Conservation (phyloP, 495 filamentous ascomycete genomes). For the Xylaria cubensis region DNA sequence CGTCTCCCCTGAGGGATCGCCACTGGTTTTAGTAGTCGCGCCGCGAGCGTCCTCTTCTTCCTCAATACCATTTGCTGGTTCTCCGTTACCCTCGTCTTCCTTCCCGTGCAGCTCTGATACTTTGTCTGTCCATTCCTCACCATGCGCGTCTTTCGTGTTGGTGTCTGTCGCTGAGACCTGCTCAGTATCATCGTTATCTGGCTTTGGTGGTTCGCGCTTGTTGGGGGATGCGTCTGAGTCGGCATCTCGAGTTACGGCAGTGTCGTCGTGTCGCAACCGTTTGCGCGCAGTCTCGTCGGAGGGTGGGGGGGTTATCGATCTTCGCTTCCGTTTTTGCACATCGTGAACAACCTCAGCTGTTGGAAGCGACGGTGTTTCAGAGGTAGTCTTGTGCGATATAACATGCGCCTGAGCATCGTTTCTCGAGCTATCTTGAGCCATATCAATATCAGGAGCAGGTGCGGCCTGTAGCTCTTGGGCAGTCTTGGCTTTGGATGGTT, state of each 20-base stretch:
- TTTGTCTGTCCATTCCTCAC: conserved; percentile 12
- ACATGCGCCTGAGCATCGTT: conserved; percentile 26
- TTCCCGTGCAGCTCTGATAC: conserved; percentile 12
- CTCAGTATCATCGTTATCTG: conserved; percentile 4
- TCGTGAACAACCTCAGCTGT: conserved; percentile 60
- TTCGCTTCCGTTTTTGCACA: conserved; percentile 73
- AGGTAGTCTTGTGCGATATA: conserved; percentile 22
- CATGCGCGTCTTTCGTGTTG: not conserved
- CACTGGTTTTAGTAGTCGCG: not conserved
- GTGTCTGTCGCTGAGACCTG: not conserved
- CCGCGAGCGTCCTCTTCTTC: conserved; percentile 20
- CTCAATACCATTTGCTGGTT: conserved; percentile 23
- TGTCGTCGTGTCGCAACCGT: conserved; percentile 45
- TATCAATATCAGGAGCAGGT: not conserved
- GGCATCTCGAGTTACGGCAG: conserved; percentile 11
- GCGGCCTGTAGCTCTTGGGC: conserved; percentile 2
- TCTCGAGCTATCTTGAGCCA: conserved; percentile 4
- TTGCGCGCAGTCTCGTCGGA: conserved; percentile 54
- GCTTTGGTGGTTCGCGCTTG: conserved; percentile 11
- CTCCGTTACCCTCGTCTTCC: conserved; percentile 17
- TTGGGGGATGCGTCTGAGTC: conserved; percentile 5
- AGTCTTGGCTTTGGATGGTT: conserved; percentile 15
- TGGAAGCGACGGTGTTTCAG: conserved; percentile 32
- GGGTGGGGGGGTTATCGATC: conserved; percentile 71
- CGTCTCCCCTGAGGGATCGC: conserved; percentile 16